These are phyloP conservation scores for Lodderomyces orthopsilosis DNA, from an alignment of 1,139 yeast species.

Conservation along the genomic window DNA sequence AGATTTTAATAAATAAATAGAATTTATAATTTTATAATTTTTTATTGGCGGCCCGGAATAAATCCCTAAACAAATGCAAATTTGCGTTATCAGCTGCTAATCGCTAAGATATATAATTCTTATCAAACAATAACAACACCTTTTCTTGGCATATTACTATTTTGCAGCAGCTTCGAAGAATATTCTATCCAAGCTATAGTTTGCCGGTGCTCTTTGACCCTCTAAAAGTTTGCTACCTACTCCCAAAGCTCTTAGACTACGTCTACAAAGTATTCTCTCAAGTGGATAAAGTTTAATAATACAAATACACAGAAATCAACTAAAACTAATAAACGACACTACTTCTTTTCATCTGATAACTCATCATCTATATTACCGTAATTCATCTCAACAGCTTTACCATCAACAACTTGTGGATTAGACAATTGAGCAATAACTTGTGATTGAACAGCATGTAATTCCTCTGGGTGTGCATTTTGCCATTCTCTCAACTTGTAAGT, in stretches of 20 bases:
- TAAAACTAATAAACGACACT: conserved; percentile 5
- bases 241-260: no score
- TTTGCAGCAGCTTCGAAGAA: background rate
- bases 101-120: background rate
- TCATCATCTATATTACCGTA: conserved; percentile 26
- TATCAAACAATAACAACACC: background rate
- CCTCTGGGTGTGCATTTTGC: conserved; percentile 69
- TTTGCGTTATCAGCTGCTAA: background rate
- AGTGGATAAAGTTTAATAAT: background rate
- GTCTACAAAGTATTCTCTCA: background rate
- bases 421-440: conserved; percentile 48
- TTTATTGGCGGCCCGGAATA: conserved; percentile 1
- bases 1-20: no score
- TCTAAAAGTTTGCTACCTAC: no score
- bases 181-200: background rate
- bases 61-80: background rate
- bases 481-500: conserved; percentile 65
- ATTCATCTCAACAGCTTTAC: conserved; percentile 21
- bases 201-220: no score
- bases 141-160: background rate
- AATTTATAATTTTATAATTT: background rate
- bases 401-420: conserved; percentile 28
- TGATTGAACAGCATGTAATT: conserved; percentile 62
- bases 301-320: background rate
- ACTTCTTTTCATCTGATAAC: conserved; percentile 22